These are phyloP conservation scores for Brassica napus DNA, from an alignment of 345 rosid species.

Conservation along the genomic window DNA sequence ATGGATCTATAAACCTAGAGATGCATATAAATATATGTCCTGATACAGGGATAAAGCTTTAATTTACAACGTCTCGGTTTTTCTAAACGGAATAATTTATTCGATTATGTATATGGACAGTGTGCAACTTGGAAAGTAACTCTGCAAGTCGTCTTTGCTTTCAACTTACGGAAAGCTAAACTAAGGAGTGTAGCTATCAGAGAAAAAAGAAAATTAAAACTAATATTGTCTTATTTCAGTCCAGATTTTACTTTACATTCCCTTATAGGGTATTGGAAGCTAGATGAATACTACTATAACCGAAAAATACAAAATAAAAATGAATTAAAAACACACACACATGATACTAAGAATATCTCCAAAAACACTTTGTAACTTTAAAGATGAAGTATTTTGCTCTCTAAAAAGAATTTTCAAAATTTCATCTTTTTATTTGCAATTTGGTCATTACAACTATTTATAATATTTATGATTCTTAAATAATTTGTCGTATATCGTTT, in stretches of 20 bases:
- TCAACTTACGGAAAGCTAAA: conserved; percentile 48
- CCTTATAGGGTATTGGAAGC: conserved; percentile 4
- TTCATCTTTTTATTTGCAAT: no score
- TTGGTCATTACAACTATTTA: no score
- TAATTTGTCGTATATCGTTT: no score
- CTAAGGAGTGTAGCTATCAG: conserved; percentile 58
- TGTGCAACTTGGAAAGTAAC: conserved; percentile 31
- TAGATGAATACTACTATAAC: background rate
- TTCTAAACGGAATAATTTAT: background rate
- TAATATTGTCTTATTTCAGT: conserved; percentile 4
- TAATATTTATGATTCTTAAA: no score
- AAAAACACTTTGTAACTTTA: no score
- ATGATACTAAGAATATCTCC: no score
- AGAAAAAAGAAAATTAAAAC: background rate
- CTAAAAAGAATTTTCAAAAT: no score
- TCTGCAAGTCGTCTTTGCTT: conserved; percentile 40
- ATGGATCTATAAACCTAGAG: background rate
- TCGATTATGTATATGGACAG: background rate
- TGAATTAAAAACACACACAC: conserved; percentile 20
- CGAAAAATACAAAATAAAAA: conserved; percentile 9
- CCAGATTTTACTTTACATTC: conserved; percentile 13
- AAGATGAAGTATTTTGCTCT: no score
- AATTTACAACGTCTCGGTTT: conserved; percentile 17
- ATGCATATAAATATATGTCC: background rate
- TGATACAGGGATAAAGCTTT: background rate